Base-by-base conservation (phyloP, 345 rosid genomes). In the Salix dunnii region DNA sequence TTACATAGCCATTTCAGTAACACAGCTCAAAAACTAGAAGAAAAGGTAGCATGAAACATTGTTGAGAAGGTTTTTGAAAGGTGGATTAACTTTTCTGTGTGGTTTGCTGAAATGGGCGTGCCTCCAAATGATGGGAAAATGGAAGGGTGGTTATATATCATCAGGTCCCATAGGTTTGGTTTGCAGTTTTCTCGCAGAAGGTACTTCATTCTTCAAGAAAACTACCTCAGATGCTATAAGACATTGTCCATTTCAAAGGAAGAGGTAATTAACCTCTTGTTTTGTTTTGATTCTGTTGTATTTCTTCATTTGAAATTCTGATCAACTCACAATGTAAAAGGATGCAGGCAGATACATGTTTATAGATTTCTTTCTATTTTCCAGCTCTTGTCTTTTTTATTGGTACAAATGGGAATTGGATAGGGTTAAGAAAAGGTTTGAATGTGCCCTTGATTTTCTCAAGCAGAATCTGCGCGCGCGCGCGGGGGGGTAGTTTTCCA, bases 131-230 rank as follows among this genome's bases (percentile, higher is more conserved):
- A 85, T 60, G 85, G 83, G 27, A 89, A 79, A 80, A 91, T 96
- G 92, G 98, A 92, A 76, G 99, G 99, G 28, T 96, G 99, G 98
- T 83, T 96, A 43, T 88, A 89, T 77, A 85, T 89, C 46, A 87
- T 96, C 43, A 91, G 96, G 78, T 86, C 89, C 33, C 90, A 86
- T 81, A 90, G 97, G 77, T 84, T 96, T 79, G 94, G 99, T 27
- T 84, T 87, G 31, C 96, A 89, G 68, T 87, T 84, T 77, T 91
- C 97, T 25, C 84, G 94, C 67, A 96, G 91, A 83, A 87, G 98
- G 74, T 96, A 90, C 74, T 92, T 89, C 75, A 73, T 88, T 88
- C 95, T 93, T 76, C 84, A 71, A 76, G 88, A 88, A 36, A 84
- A 88, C 81, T 73, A 66, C 72, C 94, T 93, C 83, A 84, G 79